Base-by-base conservation (phyloP, 2,329 filamentous ascomycete genomes). In the Macrophomina phaseolina region DNA sequence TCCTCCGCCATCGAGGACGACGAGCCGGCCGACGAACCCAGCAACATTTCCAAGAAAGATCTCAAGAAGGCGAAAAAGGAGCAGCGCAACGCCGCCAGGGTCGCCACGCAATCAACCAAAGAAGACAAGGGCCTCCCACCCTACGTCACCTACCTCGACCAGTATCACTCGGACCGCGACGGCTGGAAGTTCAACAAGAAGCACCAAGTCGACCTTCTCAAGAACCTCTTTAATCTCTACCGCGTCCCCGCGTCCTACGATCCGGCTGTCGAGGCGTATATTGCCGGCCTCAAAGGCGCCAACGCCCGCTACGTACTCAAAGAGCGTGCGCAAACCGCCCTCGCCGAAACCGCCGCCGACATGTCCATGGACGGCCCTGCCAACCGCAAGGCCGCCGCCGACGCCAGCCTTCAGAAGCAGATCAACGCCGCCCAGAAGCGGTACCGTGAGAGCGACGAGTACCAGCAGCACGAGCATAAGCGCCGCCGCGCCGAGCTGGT, bases 121-220 rank as follows among this genome's bases (percentile, higher is more conserved):
- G 48, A 65, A 18, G 67, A 70, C 53, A 69, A 71, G 77, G 84
- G 87, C 68, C 79, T 89, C 65, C 84, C 87, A 55, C 86, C 89
- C 14, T 90, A 93, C 67, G 83, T 96, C 16, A 84, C 87, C 64
- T 97, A 97, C 76, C 86, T 97, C 52, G 84, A 84, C 55, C 88
- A 90, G 75, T 97, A 93, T 85, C 85, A 91, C 79, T 85, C 85
- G 65, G 85, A 89, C 68, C 89, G 89, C 67, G 82, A 85, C 9
- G 84, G 83, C 71, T 98, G 94, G 94, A 97, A 97, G 79, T 98
- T 97, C 83, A 97, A 96, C 82, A 97, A 97, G 81, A 94, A 93
- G 72, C 89, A 93, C 75, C 94, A 97, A 79, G 92, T 90, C 64
- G 88, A 92, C 71, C 83, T 97, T 12, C 87, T 97, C 75, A 94